Evolutionary conservation across 352 stramenopile species (phyloP).

Genomic region (Saprolegnia diclina): DNA sequence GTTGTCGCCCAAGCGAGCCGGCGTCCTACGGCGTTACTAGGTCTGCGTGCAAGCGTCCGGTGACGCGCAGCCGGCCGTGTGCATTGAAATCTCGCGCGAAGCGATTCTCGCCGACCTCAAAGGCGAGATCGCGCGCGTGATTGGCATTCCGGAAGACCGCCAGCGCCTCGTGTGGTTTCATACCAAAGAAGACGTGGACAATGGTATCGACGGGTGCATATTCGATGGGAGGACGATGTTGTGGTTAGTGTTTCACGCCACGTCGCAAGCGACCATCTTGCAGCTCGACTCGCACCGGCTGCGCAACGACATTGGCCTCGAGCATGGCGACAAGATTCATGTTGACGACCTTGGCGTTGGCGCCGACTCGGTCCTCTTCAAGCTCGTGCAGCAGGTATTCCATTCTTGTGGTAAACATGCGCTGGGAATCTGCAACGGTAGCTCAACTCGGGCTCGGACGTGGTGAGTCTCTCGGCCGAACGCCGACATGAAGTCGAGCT

Average conservation of each 20-base stretch:
- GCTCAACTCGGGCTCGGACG: slow-evolving; percentile 78
- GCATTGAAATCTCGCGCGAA: slow-evolving; percentile 77
- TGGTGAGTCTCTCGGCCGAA: slow-evolving; percentile 79
- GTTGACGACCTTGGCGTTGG: slow-evolving; percentile 77
- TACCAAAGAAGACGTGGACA: slow-evolving; percentile 76
- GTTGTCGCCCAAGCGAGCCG: slow-evolving; percentile 11
- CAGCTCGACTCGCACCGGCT: slow-evolving; percentile 60
- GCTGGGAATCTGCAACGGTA: slow-evolving; percentile 27
- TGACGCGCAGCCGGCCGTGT: slow-evolving; percentile 68
- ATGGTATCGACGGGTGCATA: no score
- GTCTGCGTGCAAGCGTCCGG: slow-evolving; percentile 80
- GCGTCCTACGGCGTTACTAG: slow-evolving; percentile 29
- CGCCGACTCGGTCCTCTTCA: slow-evolving; percentile 69
- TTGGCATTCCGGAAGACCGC: slow-evolving; percentile 71
- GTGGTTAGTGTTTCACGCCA: slow-evolving; percentile 51
- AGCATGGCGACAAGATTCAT: slow-evolving; percentile 86
- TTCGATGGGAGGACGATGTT: no score
- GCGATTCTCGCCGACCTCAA: slow-evolving; percentile 62
- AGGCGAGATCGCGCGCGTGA: slow-evolving; percentile 71
- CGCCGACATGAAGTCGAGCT: slow-evolving; percentile 82
- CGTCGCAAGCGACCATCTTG: slow-evolving; percentile 63
- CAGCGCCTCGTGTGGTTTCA: slow-evolving; percentile 88
- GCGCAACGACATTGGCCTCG: slow-evolving; percentile 75
- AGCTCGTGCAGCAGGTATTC: slow-evolving; percentile 71
- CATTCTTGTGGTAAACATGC: background rate